Evolutionary conservation across 2,329 filamentous ascomycete genomes (phyloP), one percentile per base, ranked within the genome.

Genomic region (Dichotomopilus funicola): DNA sequence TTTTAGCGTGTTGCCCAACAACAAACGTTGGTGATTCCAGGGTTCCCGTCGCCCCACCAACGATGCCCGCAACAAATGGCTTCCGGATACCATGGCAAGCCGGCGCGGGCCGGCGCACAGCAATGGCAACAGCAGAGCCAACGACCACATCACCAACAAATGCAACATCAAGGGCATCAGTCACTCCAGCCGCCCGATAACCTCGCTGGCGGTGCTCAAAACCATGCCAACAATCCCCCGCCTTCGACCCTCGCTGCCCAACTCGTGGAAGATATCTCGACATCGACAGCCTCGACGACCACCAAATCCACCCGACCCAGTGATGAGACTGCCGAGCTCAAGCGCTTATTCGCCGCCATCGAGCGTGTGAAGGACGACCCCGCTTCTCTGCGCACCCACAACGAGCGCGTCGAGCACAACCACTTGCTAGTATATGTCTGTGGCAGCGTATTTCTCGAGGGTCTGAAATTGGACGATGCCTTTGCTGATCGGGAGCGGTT

Each of bases 181-280:
- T 36, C 19, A 11, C 56, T 57, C 27, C 53, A 51, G 10, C 47
- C 45, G 36, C 51, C 43, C 8, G 42, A 50, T 50, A 58, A 44
- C 46, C 46, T 58, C 52, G 50, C 47, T 12, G 56, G 19, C 19
- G 19, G 19, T 27, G 19, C 19, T 27, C 19, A 27, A 27, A 27
- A 59, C 41, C 51, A 59, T 35, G 48, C 37, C 13, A 7, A 19
- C 3, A 66, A 57, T 8, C 73, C 75, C 46, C 83, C 84, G 41
- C 87, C 90, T 10, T 96, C 91, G 12, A 95, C 91, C 8, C 79
- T 96, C 65, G 90, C 91, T 51, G 89, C 89, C 10, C 89, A 95
- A 70, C 84, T 96, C 55, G 89, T 94, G 61, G 86, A 89, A 67
- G 89, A 89, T 68, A 84, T 91, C 59, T 83, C 87, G 44, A 80